These are phyloP conservation scores for Nicotiana tomentosiformis DNA, from an alignment of 257 asterid species.

Conservation along the genomic window DNA sequence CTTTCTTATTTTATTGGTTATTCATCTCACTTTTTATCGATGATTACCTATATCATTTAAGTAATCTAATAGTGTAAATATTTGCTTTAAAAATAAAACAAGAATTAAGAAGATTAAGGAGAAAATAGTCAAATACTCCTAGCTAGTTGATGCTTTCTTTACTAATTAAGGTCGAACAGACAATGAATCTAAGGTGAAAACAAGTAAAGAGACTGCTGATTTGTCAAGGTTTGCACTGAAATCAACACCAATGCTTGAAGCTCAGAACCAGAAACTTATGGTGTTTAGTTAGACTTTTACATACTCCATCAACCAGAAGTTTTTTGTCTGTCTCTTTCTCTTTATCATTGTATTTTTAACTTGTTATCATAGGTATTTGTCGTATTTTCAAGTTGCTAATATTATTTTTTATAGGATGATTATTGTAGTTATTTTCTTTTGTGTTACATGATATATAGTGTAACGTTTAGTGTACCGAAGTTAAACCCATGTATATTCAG, in stretches of 20 bases:
- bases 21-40: neutral
- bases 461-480: no score
- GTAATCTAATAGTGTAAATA: neutral
- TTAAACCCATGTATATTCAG: no score
- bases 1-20: neutral
- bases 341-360: neutral
- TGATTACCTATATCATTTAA: neutral
- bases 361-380: neutral
- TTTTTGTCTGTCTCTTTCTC: neutral
- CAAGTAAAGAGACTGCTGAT: constrained; percentile 40
- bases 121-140: neutral
- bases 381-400: neutral
- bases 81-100: neutral
- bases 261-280: neutral
- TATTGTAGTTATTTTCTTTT: no score
- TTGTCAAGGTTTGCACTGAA: constrained; percentile 57
- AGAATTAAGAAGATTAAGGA: neutral
- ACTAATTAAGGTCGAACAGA: constrained; percentile 31
- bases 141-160: neutral
- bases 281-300: neutral
- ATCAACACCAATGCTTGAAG: constrained; percentile 24
- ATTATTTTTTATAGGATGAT: no score
- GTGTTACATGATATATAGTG: no score
- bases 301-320: neutral
- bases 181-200: constrained; percentile 33